phyloP scores from a whole-genome alignment of 208 protist species.

The Polymyxa betae region DNA sequence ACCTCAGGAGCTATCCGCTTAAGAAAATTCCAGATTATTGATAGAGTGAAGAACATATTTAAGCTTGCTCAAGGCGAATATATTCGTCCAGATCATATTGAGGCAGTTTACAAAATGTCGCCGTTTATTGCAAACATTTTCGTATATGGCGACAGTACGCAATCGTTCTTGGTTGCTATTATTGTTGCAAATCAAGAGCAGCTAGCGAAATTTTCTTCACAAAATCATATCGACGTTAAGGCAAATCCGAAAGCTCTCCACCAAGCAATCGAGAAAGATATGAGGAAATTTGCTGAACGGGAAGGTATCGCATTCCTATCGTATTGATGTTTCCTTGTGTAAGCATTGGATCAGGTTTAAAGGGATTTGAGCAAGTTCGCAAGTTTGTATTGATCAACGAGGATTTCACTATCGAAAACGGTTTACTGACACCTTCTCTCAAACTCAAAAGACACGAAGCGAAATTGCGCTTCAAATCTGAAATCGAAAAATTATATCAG shows the following conservation, averaged over 20 bases:
- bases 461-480: conserved; percentile 2
- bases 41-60: conserved; percentile 36
- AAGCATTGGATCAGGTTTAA: neutral
- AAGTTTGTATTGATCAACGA: conserved; percentile 39
- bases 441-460: conserved; percentile 59
- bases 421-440: conserved; percentile 66
- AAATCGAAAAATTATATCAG: conserved; percentile 61
- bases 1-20: neutral
- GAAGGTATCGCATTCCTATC: neutral
- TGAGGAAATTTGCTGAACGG: neutral
- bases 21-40: neutral
- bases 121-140: conserved; percentile 56
- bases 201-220: neutral
- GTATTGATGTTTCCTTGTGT: neutral
- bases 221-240: neutral
- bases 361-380: conserved; percentile 60
- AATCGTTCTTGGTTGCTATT: conserved; percentile 56
- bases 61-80: conserved; percentile 48
- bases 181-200: conserved; percentile 24
- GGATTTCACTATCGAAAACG: conserved; percentile 63
- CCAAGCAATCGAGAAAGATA: neutral
- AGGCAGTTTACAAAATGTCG: conserved; percentile 44
- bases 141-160: conserved; percentile 59
- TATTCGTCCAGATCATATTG: conserved; percentile 40
- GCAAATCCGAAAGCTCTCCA: neutral